phyloP scores from a whole-genome alignment of 768 basidiomycete genomes.

The Pleurotus salmoneostramineus region DNA sequence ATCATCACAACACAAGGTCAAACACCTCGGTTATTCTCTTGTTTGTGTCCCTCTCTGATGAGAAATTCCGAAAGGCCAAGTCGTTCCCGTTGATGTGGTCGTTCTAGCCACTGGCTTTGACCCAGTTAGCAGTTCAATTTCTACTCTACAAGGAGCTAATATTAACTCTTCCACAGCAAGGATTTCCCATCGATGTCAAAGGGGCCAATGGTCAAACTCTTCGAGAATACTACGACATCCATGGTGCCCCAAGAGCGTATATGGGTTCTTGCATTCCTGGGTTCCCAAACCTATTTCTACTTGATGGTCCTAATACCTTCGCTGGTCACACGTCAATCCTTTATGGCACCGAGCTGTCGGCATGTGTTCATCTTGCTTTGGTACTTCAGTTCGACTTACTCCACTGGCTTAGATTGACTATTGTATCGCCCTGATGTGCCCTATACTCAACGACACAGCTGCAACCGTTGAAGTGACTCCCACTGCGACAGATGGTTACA shows the following conservation, averaged over 20 bases:
- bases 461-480: conserved; percentile 30
- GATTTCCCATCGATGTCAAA: conserved; percentile 26
- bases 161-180: conserved; percentile 18
- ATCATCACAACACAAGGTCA: conserved; percentile 36
- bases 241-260: conserved; percentile 41
- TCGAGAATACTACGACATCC: conserved; percentile 33
- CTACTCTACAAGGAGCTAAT: neutral
- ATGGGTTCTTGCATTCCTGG: conserved; percentile 37
- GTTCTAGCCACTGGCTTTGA: conserved; percentile 35
- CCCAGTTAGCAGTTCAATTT: conserved; percentile 16
- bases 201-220: conserved; percentile 27
- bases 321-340: conserved; percentile 42
- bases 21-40: neutral
- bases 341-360: conserved; percentile 38
- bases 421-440: conserved; percentile 33
- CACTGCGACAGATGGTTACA: conserved; percentile 33
- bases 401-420: conserved; percentile 30
- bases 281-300: conserved; percentile 41
- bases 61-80: conserved; percentile 21
- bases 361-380: conserved; percentile 7
- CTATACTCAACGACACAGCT: conserved; percentile 28
- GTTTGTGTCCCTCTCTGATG: neutral
- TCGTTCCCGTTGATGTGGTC: conserved; percentile 31
- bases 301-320: conserved; percentile 38
- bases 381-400: neutral